Percentiles rank a stretch among this genome's conserved stretches.
phyloP scores from a whole-genome alignment of 768 basidiomycete genomes.

The Kwoniella europaea region DNA sequence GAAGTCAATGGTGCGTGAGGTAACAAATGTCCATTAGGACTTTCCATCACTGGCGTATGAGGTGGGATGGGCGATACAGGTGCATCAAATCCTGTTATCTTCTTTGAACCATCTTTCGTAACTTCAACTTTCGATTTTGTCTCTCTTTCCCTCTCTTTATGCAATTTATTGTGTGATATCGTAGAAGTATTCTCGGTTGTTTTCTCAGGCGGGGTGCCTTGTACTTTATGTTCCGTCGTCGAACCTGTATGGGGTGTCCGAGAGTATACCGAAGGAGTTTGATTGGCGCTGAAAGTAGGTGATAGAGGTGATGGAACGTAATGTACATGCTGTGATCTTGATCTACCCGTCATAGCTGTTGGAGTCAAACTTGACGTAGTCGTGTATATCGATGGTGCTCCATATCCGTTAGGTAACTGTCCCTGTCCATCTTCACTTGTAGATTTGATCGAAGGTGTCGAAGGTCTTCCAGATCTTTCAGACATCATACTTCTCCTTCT shows the following conservation, averaged over 20 bases:
- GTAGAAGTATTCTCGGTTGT: conserved; percentile 18
- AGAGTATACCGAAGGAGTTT: conserved; percentile 20
- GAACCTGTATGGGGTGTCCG: conserved; percentile 16
- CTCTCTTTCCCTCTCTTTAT: not conserved
- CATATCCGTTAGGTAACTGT: not conserved
- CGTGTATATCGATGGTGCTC: conserved; percentile 13
- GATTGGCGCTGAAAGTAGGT: conserved; percentile 33
- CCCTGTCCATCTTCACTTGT: conserved; percentile 32
- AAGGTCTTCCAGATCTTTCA: conserved; percentile 37
- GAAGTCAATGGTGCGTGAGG: conserved; percentile 10
- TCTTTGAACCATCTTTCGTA: conserved; percentile 33
- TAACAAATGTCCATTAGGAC: conserved; percentile 6
- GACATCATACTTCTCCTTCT: conserved; percentile 45
- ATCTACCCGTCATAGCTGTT: conserved; percentile 20
- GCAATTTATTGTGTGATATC: not conserved
- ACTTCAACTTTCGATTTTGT: conserved; percentile 34
- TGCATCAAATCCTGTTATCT: conserved; percentile 51
- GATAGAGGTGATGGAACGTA: conserved; percentile 49
- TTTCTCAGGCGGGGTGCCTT: conserved; percentile 30
- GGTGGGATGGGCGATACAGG: conserved; percentile 40
- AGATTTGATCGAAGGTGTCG: conserved; percentile 41
- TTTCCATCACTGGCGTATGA: conserved; percentile 15
- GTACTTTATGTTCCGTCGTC: conserved; percentile 15
- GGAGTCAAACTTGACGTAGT: not conserved
- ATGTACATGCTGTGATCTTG: conserved; percentile 27